Evolutionary conservation across 805 yeast genomes (phyloP), one percentile per base, ranked within the genome.

Genomic region (Limtongia smithiae): DNA sequence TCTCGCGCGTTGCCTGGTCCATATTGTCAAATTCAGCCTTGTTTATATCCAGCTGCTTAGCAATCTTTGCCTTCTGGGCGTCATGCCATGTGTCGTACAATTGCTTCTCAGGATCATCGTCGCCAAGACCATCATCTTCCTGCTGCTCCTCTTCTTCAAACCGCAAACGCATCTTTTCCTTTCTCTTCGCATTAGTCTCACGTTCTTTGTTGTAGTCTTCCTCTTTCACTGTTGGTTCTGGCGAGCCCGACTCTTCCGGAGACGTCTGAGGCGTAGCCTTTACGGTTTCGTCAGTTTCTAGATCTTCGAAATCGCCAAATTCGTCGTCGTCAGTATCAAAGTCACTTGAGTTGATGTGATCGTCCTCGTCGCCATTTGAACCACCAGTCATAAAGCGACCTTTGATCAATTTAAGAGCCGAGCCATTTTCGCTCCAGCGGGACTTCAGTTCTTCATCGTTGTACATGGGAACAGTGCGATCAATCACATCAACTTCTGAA

Each of bases 21-120:
- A 93, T 76, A 37, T 77, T 75, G 17, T 80, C 83, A 37, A 61
- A 67, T 52, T 69, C 74, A 8, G 86, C 79, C 66, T 87, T 85
- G 68, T 93, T 94, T 69, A 94, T 89, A 54, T 91, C 97, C 55
- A 86, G 71, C 70, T 93, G 98, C 66, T 93, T 91, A 49, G 96
- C 89, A 81, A 94, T 90, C 63, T 90, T 91, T 53, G 95, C 94
- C 72, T 93, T 93, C 68, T 93, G 97, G 67, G 85, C 80, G 66
- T 91, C 97, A 66, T 91, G 93, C 98, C 98, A 93, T 0, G 96
- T 89, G 61, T 91, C 97, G 48, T 87, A 88, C 63, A 85, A 94
- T 48, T 79, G 83, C 37, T 68, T 69, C 64, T 85, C 89, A 11
- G 86, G 86, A 55, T 87, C 95, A 55, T 83, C 86, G 22, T 82